phyloP scores from a whole-genome alignment of 1,284 basidiomycete species.

The Tilletiopsis washingtonensis region DNA sequence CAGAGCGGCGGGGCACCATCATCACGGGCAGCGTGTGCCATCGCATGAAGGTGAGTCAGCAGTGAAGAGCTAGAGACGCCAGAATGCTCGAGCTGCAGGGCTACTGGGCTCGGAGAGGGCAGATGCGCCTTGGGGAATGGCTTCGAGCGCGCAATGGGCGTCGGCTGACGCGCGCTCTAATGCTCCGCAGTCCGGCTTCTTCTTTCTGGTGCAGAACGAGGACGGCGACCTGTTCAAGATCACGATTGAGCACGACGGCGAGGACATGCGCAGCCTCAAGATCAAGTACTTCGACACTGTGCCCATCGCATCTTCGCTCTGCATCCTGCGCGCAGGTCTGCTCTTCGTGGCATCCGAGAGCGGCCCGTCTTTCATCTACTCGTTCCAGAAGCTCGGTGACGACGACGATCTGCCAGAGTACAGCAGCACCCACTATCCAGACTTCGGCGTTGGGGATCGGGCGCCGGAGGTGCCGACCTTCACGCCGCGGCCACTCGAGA shows the following conservation, averaged over 20 bases:
- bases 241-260: constrained; percentile 45
- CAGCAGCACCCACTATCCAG: constrained; percentile 28
- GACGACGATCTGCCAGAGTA: constrained; percentile 43
- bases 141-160: too few relatives aligned
- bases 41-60: constrained; percentile 40
- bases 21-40: constrained; percentile 43
- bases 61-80: too few relatives aligned
- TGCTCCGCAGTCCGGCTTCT: constrained; percentile 26
- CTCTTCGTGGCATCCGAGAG: constrained; percentile 42
- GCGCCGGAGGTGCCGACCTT: constrained; percentile 30
- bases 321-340: constrained; percentile 44
- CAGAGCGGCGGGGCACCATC: constrained; percentile 26
- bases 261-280: constrained; percentile 35
- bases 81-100: too few relatives aligned
- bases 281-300: constrained; percentile 48
- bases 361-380: constrained; percentile 39
- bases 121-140: too few relatives aligned
- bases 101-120: too few relatives aligned
- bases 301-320: constrained; percentile 34
- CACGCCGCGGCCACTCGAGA: constrained; percentile 39
- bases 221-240: constrained; percentile 46
- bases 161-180: too few relatives aligned
- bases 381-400: constrained; percentile 46
- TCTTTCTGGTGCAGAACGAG: constrained; percentile 43
- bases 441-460: constrained; percentile 19